Base-by-base conservation (phyloP, 164 flowering plant genomes). In the Stephania japonica region DNA sequence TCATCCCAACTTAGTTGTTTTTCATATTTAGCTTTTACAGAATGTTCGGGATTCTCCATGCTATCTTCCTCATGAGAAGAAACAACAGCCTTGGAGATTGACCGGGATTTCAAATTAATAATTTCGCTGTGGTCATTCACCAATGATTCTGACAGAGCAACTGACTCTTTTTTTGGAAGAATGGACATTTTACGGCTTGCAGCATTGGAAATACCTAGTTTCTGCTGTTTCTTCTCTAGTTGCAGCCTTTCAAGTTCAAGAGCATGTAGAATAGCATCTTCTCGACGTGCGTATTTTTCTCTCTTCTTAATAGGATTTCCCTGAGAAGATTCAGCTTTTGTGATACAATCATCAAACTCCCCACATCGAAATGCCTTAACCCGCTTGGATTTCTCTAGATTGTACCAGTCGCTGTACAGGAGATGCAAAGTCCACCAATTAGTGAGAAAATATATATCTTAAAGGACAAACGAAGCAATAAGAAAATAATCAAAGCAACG, bases 241-340 rank as follows among this genome's bases (percentile, higher is more conserved):
- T 82, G 66, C 78, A 86, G 82, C 79, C 79, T 95, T 84, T 95
- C 99, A 79, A 95, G 93, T 81, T 91, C 97, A 82, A 95, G 98
- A 49, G 99, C 99, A 86, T 95, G 98, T 79, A 91, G 87, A 81
- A 95, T 95, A 50, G 99, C 99, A 91, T 95, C 99, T 84, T 95
- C 99, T 68, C 97, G 83, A 19, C 98, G 97, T 49, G 99, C 99
- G 84, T 95, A 93, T 83, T 95, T 95, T 81, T 90, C 97, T 79
- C 96, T 85, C 79, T 95, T 95, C 87, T 88, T 95, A 73, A 87
- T 81, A 68, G 97, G 90, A 85, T 83, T 77, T 21, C 96, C 97
- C 50, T 78, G 89, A 1, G 94, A 78, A 27, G 94, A 82, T 75
- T 91, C 97, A 75, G 94, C 98, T 81, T 86, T 90, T 76, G 87